Evolutionary conservation across 805 yeast species (phyloP), one percentile per base, ranked within the genome.

Genomic region (Candida suzukii): DNA sequence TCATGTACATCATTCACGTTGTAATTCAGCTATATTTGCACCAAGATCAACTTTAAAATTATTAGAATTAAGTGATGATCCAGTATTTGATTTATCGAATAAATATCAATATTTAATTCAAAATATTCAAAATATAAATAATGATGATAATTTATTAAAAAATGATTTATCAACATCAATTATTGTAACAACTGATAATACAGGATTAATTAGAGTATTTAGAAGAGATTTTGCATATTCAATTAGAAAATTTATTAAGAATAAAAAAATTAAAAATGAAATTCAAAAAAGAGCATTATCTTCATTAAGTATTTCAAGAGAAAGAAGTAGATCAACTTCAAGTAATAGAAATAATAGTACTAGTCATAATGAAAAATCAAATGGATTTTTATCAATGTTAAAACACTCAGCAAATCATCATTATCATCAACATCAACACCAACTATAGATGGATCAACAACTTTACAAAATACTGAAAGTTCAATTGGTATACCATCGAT

Each of bases 11-110:
- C 79, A 77, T 53, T 64, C 80, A 1, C 73, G 76, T 28, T 85
- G 88, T 27, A 88, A 91, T 33, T 78, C 74, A 30, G 90, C 95
- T 0, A 52, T 78, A 0, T 76, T 88, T 61, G 96, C 95, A 1
- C 96, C 96, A 0, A 63, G 73, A 17, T 67, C 68, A 4, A 83
- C 95, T 0, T 68, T 74, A 38, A 78, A 76, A 46, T 63, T 81
- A 13, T 58, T 90, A 32, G 80, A 83, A 36, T 64, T 80, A 32
- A 82, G 95, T 1, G 84, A 84, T 53, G 97, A 88, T 59, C 76
- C 84, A 10, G 76, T 90, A 5, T 87, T 74, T 59, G 95, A 86
- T 45, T 56, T 85, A 40, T 62, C 50, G 27, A 41, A 45, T 22
- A 49, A 49, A 24, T 52, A 47, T 37, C 39, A 43, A 2, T 19